These are phyloP conservation scores for Fusarium tjaetaba DNA, from an alignment of 2,329 filamentous ascomycete genomes.

Conservation along the genomic window DNA sequence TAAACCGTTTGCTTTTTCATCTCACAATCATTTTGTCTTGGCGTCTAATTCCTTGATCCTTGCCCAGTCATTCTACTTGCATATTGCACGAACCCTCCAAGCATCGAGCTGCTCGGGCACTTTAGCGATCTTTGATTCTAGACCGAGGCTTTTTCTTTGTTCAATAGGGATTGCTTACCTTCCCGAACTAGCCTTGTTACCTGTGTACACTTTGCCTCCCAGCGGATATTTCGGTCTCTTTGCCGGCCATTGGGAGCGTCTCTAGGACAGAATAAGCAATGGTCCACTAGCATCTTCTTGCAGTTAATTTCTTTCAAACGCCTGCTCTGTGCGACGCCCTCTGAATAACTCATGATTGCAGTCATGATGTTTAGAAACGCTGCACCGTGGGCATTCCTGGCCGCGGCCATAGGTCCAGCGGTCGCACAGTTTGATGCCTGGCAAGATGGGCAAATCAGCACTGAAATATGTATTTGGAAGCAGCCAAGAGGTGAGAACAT, in stretches of 20 bases:
- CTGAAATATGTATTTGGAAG: constrained; percentile 69
- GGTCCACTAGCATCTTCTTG: constrained; percentile 34
- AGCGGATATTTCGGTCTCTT: neutral
- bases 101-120: constrained; percentile 8
- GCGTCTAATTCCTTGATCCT: constrained; percentile 2
- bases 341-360: constrained; percentile 1
- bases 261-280: constrained; percentile 31
- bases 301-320: constrained; percentile 24
- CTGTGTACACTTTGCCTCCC: neutral
- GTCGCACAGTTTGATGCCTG: constrained; percentile 59
- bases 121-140: constrained; percentile 9
- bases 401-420: constrained; percentile 20
- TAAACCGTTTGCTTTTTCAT: constrained; percentile 1
- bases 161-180: constrained; percentile 7
- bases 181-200: constrained; percentile 6
- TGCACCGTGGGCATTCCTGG: constrained; percentile 29
- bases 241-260: neutral
- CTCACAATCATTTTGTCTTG: neutral
- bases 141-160: constrained; percentile 18
- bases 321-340: constrained; percentile 9
- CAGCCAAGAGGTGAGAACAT: constrained; percentile 53
- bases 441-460: constrained; percentile 62
- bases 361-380: constrained; percentile 32
- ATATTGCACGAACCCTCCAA: constrained; percentile 9
- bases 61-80: constrained; percentile 1